Evolutionary conservation across 2,329 filamentous ascomycete species (phyloP).

Genomic region (Mollisiaceae sp.): DNA sequence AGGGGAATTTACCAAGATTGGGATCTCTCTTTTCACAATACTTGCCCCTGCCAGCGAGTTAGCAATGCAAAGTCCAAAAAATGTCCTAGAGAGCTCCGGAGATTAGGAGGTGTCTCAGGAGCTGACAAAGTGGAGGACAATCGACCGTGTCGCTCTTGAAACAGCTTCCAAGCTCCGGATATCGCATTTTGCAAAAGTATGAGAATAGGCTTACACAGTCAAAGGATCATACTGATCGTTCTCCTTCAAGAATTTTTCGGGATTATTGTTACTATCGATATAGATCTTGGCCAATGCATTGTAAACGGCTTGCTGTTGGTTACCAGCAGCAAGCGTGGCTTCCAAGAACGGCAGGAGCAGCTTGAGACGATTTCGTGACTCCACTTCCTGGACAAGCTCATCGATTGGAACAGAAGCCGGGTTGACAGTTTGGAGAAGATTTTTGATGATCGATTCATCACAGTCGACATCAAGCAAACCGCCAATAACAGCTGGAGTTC

Average conservation of each 20-base stretch:
- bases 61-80: constrained; percentile 49
- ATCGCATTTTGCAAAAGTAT: too few species aligned
- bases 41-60: constrained; percentile 62
- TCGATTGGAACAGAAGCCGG: constrained; percentile 89
- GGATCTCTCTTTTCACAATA: constrained; percentile 99
- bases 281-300: constrained; percentile 99
- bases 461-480: constrained; percentile 96
- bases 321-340: constrained; percentile 84
- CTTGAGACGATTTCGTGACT: constrained; percentile 94
- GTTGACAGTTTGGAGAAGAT: constrained; percentile 82
- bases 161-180: too few species aligned
- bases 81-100: constrained; percentile 41
- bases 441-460: constrained; percentile 95
- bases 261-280: constrained; percentile 98
- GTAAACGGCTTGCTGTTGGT: constrained; percentile 95
- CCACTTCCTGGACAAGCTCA: constrained; percentile 92
- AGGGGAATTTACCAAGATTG: constrained; percentile 64
- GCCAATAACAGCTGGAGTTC: constrained; percentile 91
- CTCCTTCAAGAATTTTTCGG: constrained; percentile 95
- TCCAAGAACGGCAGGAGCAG: constrained; percentile 95
- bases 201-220: constrained; percentile 54
- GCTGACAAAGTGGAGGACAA: too few species aligned
- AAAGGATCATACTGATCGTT: constrained; percentile 96
- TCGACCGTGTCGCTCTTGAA: constrained; percentile 50
- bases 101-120: background rate